A percentile compares a stretch with the other conserved stretches of the same genome.
phyloP scores from a whole-genome alignment of 352 stramenopile species.

The Pythium insidiosum region DNA sequence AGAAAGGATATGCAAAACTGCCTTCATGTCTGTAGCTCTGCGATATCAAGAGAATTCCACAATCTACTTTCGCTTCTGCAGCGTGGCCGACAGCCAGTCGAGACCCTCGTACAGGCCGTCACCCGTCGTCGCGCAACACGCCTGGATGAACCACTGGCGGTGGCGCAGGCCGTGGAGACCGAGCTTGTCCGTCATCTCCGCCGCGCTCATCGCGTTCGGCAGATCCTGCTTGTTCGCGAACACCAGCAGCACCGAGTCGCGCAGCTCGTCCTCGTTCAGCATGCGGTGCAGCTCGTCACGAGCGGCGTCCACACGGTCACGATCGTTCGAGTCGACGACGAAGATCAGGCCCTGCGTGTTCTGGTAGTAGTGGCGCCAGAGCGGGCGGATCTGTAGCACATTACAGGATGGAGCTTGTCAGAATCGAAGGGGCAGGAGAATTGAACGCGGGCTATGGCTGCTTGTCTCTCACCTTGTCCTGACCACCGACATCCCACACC shows the following conservation, averaged over 20 bases:
- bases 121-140: constrained; percentile 97
- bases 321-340: constrained; percentile 98
- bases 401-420: no score
- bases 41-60: not conserved
- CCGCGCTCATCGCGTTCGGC: constrained; percentile 95
- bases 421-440: no score
- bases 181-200: constrained; percentile 99
- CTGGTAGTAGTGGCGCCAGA: constrained; percentile 99
- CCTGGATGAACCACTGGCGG: constrained; percentile 99
- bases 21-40: not conserved
- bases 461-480: constrained; percentile 84
- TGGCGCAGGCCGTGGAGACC: constrained; percentile 94
- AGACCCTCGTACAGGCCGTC: constrained; percentile 99
- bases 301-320: constrained; percentile 95
- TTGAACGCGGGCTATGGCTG: no score
- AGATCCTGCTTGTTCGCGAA: constrained; percentile 99
- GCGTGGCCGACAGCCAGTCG: constrained; percentile 81
- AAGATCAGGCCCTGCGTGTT: constrained; percentile 99
- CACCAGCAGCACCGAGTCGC: constrained; percentile 95
- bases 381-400: constrained; percentile 91
- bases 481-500: constrained; percentile 98
- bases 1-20: constrained; percentile 8
- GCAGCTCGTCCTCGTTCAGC: constrained; percentile 97
- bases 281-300: constrained; percentile 98
- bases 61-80: constrained; percentile 80